Base-by-base conservation (phyloP, 768 basidiomycete genomes). In the Collybia sordida region DNA sequence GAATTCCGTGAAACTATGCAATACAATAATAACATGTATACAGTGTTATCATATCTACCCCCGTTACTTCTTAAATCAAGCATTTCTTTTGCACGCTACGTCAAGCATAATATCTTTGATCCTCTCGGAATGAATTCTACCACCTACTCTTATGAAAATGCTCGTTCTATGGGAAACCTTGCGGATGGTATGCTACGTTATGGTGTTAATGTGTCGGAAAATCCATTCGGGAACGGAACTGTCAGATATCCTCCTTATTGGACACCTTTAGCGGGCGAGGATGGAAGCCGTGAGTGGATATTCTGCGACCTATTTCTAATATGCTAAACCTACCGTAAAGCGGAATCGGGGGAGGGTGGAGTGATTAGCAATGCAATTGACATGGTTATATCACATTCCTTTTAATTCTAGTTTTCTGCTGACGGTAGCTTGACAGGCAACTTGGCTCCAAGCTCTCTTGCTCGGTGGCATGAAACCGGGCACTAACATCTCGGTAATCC, bases 1-100 rank as follows among this genome's bases (percentile, higher is more conserved):
- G 62, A 60, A 34, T 71, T 71, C 53, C 63, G 69, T 9, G 50
- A 61, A 9, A 40, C 44, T 7, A 63, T 49, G 31, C 67, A 68
- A 41, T 66, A 67, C 52, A 60, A 55, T 51, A 68, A 67, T 50
- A 57, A 60, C 47, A 63, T 64, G 62, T 68, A 67, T 28, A 54
- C 50, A 0, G 40, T 62, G 14, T 42, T 68, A 8, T 62, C 64
- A 0, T 60, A 55, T 23, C 50, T 70, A 7, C 65, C 62, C 0
- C 51, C 61, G 2, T 47, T 39, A 1, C 49, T 60, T 5, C 58
- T 60, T 6, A 48, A 62, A 3, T 62, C 50, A 14, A 50, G 51
- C 17, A 52, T 51, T 1, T 41, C 62, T 15, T 55, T 66, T 37
- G 57, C 59, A 15, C 50, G 54, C 25, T 68, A 66, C 50, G 63